phyloP scores from a whole-genome alignment of 2,329 filamentous ascomycete species.

The Mollisiaceae sp. region DNA sequence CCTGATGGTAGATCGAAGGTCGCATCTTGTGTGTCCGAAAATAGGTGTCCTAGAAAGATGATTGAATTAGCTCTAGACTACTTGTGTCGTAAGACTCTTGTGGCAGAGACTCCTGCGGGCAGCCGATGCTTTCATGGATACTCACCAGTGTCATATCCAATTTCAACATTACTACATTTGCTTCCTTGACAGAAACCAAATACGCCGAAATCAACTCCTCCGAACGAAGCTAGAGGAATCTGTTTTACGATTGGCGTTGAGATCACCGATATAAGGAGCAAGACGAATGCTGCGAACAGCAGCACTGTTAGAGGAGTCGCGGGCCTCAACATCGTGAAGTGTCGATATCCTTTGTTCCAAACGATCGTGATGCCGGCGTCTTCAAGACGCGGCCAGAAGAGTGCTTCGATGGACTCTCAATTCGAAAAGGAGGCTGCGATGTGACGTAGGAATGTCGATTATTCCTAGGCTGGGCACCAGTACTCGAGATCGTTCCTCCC shows the following conservation, averaged over 20 bases:
- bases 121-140: constrained; percentile 32
- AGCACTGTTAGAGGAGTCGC: constrained; percentile 89
- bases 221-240: constrained; percentile 81
- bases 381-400: constrained; percentile 50
- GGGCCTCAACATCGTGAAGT: constrained; percentile 70
- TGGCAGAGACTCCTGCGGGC: neutral
- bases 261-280: constrained; percentile 86
- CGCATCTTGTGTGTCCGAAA: constrained; percentile 34
- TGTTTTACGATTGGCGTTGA: constrained; percentile 87
- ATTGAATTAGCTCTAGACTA: constrained; percentile 19
- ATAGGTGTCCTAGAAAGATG: constrained; percentile 34
- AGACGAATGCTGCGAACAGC: constrained; percentile 81
- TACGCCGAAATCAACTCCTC: constrained; percentile 84
- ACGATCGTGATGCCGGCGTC: constrained; percentile 46
- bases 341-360: constrained; percentile 29
- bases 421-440: constrained; percentile 16
- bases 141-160: constrained; percentile 88
- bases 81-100: neutral
- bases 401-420: constrained; percentile 21
- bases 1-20: constrained; percentile 61
- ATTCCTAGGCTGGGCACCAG: constrained; percentile 21
- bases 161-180: constrained; percentile 72
- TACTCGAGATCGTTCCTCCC: neutral
- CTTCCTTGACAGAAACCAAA: constrained; percentile 81
- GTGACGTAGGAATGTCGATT: constrained; percentile 14